phyloP scores from a whole-genome alignment of 1,139 yeast genomes.

The Scheffersomyces parashehatae region DNA sequence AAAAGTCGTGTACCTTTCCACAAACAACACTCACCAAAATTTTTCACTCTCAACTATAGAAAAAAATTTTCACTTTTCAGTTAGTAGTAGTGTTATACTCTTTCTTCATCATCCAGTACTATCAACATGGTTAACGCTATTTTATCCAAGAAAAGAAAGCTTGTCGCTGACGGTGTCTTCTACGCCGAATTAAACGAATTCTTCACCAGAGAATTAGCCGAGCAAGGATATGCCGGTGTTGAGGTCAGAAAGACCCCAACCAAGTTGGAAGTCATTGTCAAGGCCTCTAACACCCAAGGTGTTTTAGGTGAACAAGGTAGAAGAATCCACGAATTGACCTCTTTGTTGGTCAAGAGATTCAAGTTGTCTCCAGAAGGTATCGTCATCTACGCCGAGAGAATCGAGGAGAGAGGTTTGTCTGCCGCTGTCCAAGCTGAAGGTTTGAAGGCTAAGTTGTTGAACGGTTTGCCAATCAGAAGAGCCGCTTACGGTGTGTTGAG shows the following conservation, averaged over 20 bases:
- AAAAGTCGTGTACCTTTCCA: neutral
- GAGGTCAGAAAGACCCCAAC: constrained; percentile 99
- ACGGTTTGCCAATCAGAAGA: constrained; percentile 99
- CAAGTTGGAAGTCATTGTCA: constrained; percentile 97
- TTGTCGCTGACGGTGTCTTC: constrained; percentile 99
- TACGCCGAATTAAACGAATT: constrained; percentile 99
- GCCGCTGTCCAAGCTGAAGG: constrained; percentile 99
- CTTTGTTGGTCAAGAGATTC: constrained; percentile 98
- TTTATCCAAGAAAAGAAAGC: constrained; percentile 84
- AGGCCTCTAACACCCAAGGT: constrained; percentile 99
- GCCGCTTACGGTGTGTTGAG: constrained; percentile 99
- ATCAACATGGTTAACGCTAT: constrained; percentile 54
- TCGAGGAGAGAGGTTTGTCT: constrained; percentile 98
- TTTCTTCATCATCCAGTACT: constrained; percentile 7
- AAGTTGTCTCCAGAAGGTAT: constrained; percentile 92
- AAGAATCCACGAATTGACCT: constrained; percentile 98
- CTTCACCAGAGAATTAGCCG: constrained; percentile 99
- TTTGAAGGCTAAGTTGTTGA: constrained; percentile 94
- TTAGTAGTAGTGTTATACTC: neutral
- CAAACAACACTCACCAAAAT: neutral
- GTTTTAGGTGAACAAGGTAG: constrained; percentile 99
- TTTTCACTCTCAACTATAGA: neutral
- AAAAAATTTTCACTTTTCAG: constrained; percentile 1
- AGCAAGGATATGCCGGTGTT: constrained; percentile 99
- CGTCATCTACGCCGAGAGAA: constrained; percentile 97